A percentile compares a stretch with the other conserved stretches of the same genome.
Evolutionary conservation across 139 green algal species (phyloP).

Genomic region (Zygnema cylindricum): DNA sequence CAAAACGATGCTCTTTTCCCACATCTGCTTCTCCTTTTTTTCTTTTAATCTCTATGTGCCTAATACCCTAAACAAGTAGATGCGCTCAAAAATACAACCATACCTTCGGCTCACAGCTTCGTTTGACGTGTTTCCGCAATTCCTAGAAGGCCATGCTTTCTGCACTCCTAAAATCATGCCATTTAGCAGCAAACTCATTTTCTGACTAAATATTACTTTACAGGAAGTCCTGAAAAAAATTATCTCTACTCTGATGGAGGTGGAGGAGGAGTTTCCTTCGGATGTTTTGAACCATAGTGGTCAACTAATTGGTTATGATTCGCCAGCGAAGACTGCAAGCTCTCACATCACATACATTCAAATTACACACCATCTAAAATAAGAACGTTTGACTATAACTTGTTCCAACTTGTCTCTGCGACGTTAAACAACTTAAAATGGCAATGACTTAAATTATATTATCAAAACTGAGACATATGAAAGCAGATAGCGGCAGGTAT

Average conservation of each 20-base stretch:
- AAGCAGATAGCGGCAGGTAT: not conserved
- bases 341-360: not conserved
- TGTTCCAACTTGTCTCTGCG: not conserved
- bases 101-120: not conserved
- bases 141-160: not conserved
- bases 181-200: not conserved
- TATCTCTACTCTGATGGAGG: not conserved
- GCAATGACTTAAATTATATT: not conserved
- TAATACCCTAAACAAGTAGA: no score
- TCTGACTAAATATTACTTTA: not conserved
- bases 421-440: not conserved
- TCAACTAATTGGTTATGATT: conserved; percentile 52
- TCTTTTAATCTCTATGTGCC: not conserved
- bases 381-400: not conserved
- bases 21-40: not conserved
- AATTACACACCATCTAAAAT: not conserved
- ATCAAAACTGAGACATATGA: not conserved
- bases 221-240: not conserved
- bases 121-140: not conserved
- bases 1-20: no score
- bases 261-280: conserved; percentile 48
- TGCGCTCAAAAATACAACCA: not conserved
- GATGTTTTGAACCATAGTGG: conserved; percentile 58
- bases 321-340: conserved; percentile 29
- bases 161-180: not conserved